Percentiles rank a stretch among this genome's conserved stretches.
Evolutionary conservation across 1,139 yeast species (phyloP).

Genomic region (Kazachstania sp.): DNA sequence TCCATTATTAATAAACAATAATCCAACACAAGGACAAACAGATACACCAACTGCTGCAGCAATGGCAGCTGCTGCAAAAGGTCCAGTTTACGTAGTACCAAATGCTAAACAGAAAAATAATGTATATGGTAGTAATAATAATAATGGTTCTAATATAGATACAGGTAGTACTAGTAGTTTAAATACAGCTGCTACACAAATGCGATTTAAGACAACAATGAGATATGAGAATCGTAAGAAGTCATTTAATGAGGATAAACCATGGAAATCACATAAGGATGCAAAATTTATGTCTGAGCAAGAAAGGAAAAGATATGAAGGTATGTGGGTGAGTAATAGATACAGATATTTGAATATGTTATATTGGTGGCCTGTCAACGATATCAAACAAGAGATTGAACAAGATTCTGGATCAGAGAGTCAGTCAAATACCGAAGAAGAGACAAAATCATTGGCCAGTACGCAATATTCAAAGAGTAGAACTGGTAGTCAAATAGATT

Average conservation of each 20-base stretch:
- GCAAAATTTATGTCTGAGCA: constrained; percentile 52
- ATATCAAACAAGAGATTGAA: constrained; percentile 7
- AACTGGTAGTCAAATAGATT: neutral
- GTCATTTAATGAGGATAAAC: constrained; percentile 78
- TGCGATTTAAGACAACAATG: constrained; percentile 11
- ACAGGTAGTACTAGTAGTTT: neutral
- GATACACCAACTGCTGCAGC: neutral
- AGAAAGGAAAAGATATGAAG: constrained; percentile 84
- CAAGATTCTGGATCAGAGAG: neutral
- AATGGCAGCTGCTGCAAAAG: neutral
- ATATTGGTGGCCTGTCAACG: constrained; percentile 24
- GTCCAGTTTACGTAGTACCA: neutral
- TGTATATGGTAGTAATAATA: neutral
- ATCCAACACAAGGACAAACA: too few relatives aligned
- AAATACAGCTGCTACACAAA: neutral
- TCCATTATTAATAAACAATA: neutral
- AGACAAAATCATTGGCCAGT: neutral
- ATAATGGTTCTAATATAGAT: too few relatives aligned
- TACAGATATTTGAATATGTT: constrained; percentile 48
- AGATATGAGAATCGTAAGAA: constrained; percentile 17
- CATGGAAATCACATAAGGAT: constrained; percentile 85
- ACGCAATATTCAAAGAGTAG: neutral
- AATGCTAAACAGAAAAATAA: neutral
- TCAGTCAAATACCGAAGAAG: neutral
- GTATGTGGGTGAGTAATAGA: constrained; percentile 84